phyloP scores from a whole-genome alignment of 768 basidiomycete genomes.

The Naganishia vaughanmartiniae region DNA sequence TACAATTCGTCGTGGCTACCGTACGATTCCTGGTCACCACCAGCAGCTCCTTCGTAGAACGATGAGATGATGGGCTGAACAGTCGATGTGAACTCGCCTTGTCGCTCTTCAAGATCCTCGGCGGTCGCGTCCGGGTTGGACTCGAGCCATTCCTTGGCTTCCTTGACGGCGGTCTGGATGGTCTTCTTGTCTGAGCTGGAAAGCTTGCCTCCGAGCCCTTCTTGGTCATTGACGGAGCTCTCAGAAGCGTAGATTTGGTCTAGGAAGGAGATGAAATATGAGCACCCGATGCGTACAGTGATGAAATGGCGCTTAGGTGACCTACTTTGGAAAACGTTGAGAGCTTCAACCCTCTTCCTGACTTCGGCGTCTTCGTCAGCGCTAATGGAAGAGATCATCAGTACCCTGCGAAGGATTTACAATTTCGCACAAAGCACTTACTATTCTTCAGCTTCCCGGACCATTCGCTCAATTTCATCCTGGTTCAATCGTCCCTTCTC shows the following conservation, averaged over 20 bases:
- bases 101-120: slow-evolving; percentile 90
- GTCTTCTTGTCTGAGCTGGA: slow-evolving; percentile 54
- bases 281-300: slow-evolving; percentile 24
- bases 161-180: slow-evolving; percentile 76
- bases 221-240: slow-evolving; percentile 77
- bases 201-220: slow-evolving; percentile 84
- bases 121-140: slow-evolving; percentile 70
- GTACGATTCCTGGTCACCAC: slow-evolving; percentile 55
- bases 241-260: slow-evolving; percentile 53
- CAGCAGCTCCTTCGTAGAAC: slow-evolving; percentile 55
- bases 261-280: slow-evolving; percentile 64
- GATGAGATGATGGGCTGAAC: slow-evolving; percentile 76
- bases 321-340: slow-evolving; percentile 49
- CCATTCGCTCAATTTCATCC: slow-evolving; percentile 99
- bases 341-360: slow-evolving; percentile 55
- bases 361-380: slow-evolving; percentile 52
- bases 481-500: slow-evolving; percentile 96
- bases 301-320: not conserved
- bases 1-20: slow-evolving; percentile 62
- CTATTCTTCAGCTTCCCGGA: slow-evolving; percentile 83
- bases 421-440: slow-evolving; percentile 3
- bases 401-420: not conserved
- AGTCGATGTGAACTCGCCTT: slow-evolving; percentile 56
- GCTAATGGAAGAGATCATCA: not conserved
- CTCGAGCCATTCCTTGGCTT: slow-evolving; percentile 88